Evolutionary conservation across 306 rosid genomes (phyloP).

Genomic region (Trifolium dubium): DNA sequence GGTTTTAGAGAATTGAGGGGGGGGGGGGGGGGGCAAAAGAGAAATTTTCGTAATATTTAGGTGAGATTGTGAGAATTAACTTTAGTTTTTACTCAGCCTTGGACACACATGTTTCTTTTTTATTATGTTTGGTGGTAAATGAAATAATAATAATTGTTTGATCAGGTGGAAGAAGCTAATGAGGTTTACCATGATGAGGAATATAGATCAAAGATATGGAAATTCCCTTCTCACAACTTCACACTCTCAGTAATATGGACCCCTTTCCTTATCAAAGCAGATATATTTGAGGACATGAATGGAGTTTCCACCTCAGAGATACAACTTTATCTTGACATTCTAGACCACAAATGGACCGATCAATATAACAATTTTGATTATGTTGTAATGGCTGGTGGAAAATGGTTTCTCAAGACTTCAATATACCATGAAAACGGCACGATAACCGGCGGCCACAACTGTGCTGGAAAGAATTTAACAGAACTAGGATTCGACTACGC

Average conservation of each 20-base stretch:
- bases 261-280: constrained; percentile 82
- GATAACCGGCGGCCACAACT: constrained; percentile 64
- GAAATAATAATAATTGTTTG: constrained; percentile 23
- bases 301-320: constrained; percentile 73
- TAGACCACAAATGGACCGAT: constrained; percentile 64
- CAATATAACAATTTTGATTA: constrained; percentile 55
- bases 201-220: constrained; percentile 77
- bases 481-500: constrained; percentile 64
- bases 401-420: constrained; percentile 85
- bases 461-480: constrained; percentile 65
- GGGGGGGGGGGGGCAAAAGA: too few species aligned
- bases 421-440: constrained; percentile 68
- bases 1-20: too few species aligned
- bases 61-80: not conserved
- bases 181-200: constrained; percentile 86
- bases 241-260: constrained; percentile 79
- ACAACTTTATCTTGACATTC: constrained; percentile 66
- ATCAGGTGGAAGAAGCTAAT: constrained; percentile 70
- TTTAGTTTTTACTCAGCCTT: constrained; percentile 7
- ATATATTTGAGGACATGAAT: constrained; percentile 65
- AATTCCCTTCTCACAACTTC: constrained; percentile 74
- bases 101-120: constrained; percentile 16
- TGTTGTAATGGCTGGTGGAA: constrained; percentile 64
- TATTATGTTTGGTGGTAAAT: not conserved
- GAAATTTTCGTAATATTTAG: not conserved